Evolutionary conservation across 352 stramenopile genomes (phyloP), one percentile per base, ranked within the genome.

Genomic region (Globisporangium solare): DNA sequence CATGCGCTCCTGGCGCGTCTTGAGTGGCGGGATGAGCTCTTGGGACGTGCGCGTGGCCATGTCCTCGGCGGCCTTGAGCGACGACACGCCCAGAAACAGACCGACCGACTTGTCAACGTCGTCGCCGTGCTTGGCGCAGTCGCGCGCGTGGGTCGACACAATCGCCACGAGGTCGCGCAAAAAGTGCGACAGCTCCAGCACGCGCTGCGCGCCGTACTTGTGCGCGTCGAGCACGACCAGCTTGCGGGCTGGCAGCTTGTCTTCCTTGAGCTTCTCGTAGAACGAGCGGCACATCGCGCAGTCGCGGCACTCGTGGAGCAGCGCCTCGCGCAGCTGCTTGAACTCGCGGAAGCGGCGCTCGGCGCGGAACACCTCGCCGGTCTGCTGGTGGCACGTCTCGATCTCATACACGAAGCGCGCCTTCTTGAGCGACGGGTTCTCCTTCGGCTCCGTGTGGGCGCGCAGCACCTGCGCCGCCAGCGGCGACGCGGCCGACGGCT

Each of bases 381-480:
- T 84, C 35, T 67, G 51, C 35, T 83, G 72, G 50, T 87, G 71
- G 53, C 76, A 89, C 51, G 79, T 80, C 70, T 89, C 79, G 58
- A 89, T 82, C 59, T 86, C 74, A 67, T 87, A 89, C 62, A 89
- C 76, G 42, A 89, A 89, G 46, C 73, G 76, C 39, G 63, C 74
- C 66, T 81, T 88, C 63, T 82, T 83, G 57, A 86, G 62, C 31
- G 73, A 68, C 35, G 51, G 22, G 17, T 52, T 47, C 31, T 76
- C 56, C 54, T 89, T 89, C 64, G 74, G 68, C 57, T 86, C 76
- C 6, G 73, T 57, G 39, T 66, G 76, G 43, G 84, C 86, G 46
- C 76, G 66, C 47, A 89, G 47, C 17, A 89, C 74, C 31, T 83
- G 79, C 46, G 85, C 79, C 0, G 76, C 64, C 11, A 87, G 61